Evolutionary conservation across 2,329 filamentous ascomycete genomes (phyloP).

Genomic region (Diaporthe sp.): DNA sequence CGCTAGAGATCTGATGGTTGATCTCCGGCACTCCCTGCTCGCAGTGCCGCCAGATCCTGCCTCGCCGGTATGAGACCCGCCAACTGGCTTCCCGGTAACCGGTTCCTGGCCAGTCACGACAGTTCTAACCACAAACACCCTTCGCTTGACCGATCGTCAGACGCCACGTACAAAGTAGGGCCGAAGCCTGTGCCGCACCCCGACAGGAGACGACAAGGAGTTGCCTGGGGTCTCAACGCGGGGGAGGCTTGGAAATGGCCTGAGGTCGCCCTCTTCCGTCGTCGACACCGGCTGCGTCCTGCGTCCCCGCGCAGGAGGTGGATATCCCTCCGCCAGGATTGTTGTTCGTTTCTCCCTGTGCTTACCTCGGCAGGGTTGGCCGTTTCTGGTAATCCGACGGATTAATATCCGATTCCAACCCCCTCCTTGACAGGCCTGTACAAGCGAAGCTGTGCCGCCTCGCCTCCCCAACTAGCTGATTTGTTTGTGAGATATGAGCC

Average conservation of each 20-base stretch:
- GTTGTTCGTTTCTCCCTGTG: not conserved
- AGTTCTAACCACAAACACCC: not conserved
- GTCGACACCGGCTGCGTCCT: not conserved
- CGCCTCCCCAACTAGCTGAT: not conserved
- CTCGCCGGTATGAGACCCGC: not conserved
- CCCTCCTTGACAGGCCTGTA: not conserved
- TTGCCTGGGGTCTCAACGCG: constrained; percentile 7
- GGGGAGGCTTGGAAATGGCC: constrained; percentile 20
- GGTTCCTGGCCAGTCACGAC: not conserved
- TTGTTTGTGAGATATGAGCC: not conserved
- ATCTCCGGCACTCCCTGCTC: constrained; percentile 13
- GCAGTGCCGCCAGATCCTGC: not conserved
- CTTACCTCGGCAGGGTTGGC: constrained; percentile 2
- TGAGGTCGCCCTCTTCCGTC: constrained; percentile 20
- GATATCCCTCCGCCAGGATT: not conserved
- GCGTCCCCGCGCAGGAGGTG: constrained; percentile 14
- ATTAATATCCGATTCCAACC: constrained; percentile 17
- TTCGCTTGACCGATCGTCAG: constrained; percentile 3
- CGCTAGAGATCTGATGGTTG: not conserved
- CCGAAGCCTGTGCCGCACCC: constrained; percentile 3
- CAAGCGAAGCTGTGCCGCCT: not conserved
- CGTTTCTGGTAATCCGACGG: constrained; percentile 15
- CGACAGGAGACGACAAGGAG: constrained; percentile 2
- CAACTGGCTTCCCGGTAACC: not conserved
- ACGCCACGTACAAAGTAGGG: constrained; percentile 4